A percentile compares a stretch with the other conserved stretches of the same genome.
Conservation (phyloP, 2,329 filamentous ascomycete species). For the Monosporascus sp. region DNA sequence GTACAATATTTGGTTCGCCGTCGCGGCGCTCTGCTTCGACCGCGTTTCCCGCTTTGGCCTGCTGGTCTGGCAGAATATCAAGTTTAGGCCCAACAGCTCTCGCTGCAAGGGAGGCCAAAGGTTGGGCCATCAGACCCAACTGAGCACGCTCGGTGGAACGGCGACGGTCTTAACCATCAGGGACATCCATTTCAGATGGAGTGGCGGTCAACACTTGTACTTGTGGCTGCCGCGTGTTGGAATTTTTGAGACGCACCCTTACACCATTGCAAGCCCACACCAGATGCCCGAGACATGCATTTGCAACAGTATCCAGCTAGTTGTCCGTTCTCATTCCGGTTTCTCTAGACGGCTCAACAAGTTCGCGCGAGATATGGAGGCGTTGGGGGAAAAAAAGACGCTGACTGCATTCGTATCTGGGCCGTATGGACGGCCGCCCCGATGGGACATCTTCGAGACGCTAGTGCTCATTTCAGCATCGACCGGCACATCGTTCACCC, state of each 20-base stretch:
- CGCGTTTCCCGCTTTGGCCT: constrained; percentile 46
- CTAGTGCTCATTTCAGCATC: constrained; percentile 56
- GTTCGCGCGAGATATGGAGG: constrained; percentile 35
- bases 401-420: constrained; percentile 48
- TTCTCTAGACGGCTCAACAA: constrained; percentile 51
- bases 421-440: constrained; percentile 50
- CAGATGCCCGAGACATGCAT: constrained; percentile 45
- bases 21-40: constrained; percentile 59
- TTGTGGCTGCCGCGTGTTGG: constrained; percentile 54
- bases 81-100: constrained; percentile 34
- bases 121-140: constrained; percentile 47
- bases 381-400: constrained; percentile 22
- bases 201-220: constrained; percentile 56
- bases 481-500: constrained; percentile 57
- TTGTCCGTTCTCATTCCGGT: constrained; percentile 50
- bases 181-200: constrained; percentile 54
- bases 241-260: constrained; percentile 52
- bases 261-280: constrained; percentile 56
- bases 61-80: constrained; percentile 49
- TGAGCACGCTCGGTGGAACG: constrained; percentile 43
- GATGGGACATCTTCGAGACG: constrained; percentile 55
- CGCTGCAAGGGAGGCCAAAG: constrained; percentile 42
- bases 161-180: constrained; percentile 56
- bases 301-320: constrained; percentile 56
- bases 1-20: constrained; percentile 61